These are phyloP conservation scores for Phaffomyces opuntiae DNA, from an alignment of 805 yeast species.

Conservation along the genomic window DNA sequence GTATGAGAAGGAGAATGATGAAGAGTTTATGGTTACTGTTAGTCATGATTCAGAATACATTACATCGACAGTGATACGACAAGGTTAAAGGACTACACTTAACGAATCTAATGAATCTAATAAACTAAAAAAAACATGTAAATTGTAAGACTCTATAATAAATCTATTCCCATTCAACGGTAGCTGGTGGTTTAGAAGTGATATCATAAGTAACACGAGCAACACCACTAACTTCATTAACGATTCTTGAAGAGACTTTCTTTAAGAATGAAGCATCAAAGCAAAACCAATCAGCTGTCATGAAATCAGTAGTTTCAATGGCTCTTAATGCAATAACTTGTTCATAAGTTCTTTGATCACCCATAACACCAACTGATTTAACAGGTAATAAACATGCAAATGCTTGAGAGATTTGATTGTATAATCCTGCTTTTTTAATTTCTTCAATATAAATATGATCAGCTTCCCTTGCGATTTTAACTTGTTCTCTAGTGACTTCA, in stretches of 20 bases:
- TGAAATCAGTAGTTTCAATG: conserved; percentile 94
- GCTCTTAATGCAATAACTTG: conserved; percentile 99
- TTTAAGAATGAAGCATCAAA: conserved; percentile 90
- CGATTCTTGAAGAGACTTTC: conserved; percentile 90
- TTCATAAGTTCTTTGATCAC: conserved; percentile 98
- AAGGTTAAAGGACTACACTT: background rate
- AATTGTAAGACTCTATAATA: background rate
- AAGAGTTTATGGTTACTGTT: conserved; percentile 45
- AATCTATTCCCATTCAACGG: conserved; percentile 95
- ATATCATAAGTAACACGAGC: conserved; percentile 98
- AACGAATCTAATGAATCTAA: conserved; percentile 1
- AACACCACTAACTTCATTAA: conserved; percentile 97
- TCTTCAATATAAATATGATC: conserved; percentile 95
- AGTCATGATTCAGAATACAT: conserved; percentile 63
- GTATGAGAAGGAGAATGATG: conserved; percentile 26
- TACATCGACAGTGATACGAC: conserved; percentile 49
- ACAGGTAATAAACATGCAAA: conserved; percentile 96
- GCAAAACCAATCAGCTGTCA: conserved; percentile 99
- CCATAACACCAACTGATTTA: conserved; percentile 99
- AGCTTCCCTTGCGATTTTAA: conserved; percentile 95
- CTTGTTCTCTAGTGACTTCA: conserved; percentile 90
- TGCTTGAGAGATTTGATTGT: conserved; percentile 92
- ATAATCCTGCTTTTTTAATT: conserved; percentile 87
- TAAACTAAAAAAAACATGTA: no score
- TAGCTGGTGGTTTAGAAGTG: conserved; percentile 99